Conservation (phyloP, 2,329 filamentous ascomycete genomes). For the Ophiostoma ulmi region DNA sequence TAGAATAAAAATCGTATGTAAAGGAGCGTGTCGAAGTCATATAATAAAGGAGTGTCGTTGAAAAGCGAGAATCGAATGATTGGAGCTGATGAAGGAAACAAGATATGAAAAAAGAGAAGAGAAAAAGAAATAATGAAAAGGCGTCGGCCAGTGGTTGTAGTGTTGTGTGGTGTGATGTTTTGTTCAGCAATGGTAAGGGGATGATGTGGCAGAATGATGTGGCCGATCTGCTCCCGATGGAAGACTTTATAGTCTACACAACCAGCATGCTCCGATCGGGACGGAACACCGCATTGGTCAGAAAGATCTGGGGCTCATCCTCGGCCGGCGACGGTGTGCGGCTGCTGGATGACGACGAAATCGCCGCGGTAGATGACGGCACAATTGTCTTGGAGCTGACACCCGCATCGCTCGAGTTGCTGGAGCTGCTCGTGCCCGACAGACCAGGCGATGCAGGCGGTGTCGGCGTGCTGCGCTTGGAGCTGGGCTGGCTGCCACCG, state of each 20-base stretch:
- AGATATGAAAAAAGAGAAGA: neutral
- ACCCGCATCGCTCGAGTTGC: neutral
- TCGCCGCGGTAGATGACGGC: neutral
- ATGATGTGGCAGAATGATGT: no score
- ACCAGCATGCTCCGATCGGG: conserved; percentile 31
- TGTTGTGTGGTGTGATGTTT: neutral
- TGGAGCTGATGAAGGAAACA: neutral
- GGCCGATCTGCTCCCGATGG: neutral
- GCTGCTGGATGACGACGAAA: conserved; percentile 13
- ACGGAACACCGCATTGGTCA: conserved; percentile 49
- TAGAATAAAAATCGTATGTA: conserved; percentile 14
- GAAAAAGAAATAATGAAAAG: conserved; percentile 6
- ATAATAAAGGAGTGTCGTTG: neutral
- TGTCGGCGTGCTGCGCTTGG: conserved; percentile 31
- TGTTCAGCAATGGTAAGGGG: neutral
- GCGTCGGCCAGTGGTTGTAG: neutral
- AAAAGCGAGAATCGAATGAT: conserved; percentile 1
- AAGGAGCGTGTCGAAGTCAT: conserved; percentile 19
- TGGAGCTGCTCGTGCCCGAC: neutral
- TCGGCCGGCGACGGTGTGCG: conserved; percentile 23
- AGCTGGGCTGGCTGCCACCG: conserved; percentile 30
- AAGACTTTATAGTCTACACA: conserved; percentile 13
- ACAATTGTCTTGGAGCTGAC: conserved; percentile 23
- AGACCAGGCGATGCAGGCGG: conserved; percentile 35
- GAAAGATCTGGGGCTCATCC: conserved; percentile 37